phyloP scores from a whole-genome alignment of 2,329 filamentous ascomycete species.

The Neocatenulostroma microsporum region DNA sequence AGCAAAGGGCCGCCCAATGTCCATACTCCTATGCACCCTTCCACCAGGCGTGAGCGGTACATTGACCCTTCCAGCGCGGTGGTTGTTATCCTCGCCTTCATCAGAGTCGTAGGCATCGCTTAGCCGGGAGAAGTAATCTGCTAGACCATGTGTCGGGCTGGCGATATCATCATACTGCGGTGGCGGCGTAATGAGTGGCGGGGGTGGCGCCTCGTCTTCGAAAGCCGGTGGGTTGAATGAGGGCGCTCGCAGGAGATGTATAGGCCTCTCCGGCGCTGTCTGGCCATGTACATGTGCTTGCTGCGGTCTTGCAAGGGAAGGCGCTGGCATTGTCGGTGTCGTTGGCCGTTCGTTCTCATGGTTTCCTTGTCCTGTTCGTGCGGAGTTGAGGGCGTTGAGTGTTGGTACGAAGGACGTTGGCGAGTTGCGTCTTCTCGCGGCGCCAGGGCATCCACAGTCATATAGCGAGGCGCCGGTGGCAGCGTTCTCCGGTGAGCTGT shows the following conservation, averaged over 20 bases:
- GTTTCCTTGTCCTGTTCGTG: conserved; percentile 11
- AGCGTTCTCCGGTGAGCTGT: conserved; percentile 49
- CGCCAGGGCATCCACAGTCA: conserved; percentile 61
- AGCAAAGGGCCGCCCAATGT: conserved; percentile 50
- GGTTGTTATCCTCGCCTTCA: conserved; percentile 41
- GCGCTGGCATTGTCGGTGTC: conserved; percentile 24
- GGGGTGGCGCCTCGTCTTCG: conserved; percentile 69
- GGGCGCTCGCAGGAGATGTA: conserved; percentile 73
- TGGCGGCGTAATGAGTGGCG: conserved; percentile 68
- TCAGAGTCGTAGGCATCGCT: conserved; percentile 60
- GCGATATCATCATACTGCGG: conserved; percentile 77
- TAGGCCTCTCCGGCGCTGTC: conserved; percentile 50
- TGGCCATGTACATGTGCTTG: conserved; percentile 38
- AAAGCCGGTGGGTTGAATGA: conserved; percentile 86
- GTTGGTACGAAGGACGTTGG: conserved; percentile 48
- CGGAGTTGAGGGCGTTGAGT: conserved; percentile 47
- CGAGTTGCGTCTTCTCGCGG: conserved; percentile 45
- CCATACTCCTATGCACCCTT: conserved; percentile 56
- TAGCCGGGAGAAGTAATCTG: conserved; percentile 79
- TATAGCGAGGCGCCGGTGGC: conserved; percentile 29
- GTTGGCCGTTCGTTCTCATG: conserved; percentile 17
- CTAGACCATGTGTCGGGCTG: conserved; percentile 60
- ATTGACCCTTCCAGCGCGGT: conserved; percentile 37
- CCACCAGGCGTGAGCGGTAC: conserved; percentile 57
- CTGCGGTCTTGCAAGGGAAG: conserved; percentile 45